Evolutionary conservation across 257 asterid genomes (phyloP), one percentile per base, ranked within the genome.

Genomic region (Forsythia viridissima): DNA sequence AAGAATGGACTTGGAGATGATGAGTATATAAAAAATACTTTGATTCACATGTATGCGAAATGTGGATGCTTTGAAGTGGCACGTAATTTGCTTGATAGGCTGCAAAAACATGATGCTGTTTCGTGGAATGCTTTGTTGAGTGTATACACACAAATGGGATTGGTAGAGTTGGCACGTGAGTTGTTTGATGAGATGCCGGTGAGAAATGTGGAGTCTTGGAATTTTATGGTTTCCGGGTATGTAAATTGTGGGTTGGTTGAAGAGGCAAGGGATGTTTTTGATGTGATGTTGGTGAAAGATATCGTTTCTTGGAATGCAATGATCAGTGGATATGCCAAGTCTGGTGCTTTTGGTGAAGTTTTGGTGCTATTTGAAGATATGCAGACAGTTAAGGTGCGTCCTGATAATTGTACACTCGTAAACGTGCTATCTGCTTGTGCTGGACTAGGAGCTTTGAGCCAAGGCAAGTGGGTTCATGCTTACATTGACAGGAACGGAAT

Each of bases 351-450:
- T 55, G 38, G 68, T n/a, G 87, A 81, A 44, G 83, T 81, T 41
- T 77, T 77, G 20, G 6, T 44, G 76, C 72, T 86, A 21, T 86
- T 81, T 59, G 82, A 84, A 73, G 80, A 74, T 65, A 83, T 83
- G 87, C 83, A 70, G 77, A 66, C 77, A 39, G 72, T 72, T 10
- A 16, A 63, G 13, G 83, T 79, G 74, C 69, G 70, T 77, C 89
- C 87, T 34, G 84, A 86, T 86, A 74, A 68, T 63, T 77, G 81
- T 16, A 80, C 90, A 30, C 78, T 86, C 30, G 86, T 84, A 79
- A 86, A 83, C 73, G 83, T 83, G 76, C 79, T 86, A 59, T 79
- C 86, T 51, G 80, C 86, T 66, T 86, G 86, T 76, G 90, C 86
- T 68, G 84, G 81, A 46, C 40, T 76, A 51, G 89, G 87, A 65